Evolutionary conservation across 495 filamentous ascomycete species (phyloP).

Genomic region (Pseudevernia furfuracea): DNA sequence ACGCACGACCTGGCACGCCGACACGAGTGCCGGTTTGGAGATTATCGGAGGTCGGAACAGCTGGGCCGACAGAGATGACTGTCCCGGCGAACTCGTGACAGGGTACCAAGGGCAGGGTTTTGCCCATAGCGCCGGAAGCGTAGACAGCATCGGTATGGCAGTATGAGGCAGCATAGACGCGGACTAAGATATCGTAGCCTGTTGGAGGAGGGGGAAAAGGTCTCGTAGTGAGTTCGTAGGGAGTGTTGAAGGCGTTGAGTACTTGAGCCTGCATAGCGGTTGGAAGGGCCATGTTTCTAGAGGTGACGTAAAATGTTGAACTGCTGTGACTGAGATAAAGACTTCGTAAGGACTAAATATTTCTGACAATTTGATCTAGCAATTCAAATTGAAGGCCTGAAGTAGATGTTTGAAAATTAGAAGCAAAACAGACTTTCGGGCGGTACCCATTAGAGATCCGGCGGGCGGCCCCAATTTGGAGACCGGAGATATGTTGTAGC

Average conservation of each 20-base stretch:
- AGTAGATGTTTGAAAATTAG: too few species aligned
- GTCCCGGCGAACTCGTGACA: conserved; percentile 10
- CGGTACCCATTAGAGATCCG: too few species aligned
- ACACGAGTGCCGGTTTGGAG: conserved; percentile 1
- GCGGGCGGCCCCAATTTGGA: too few species aligned
- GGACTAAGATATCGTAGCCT: background rate
- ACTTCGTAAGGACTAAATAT: too few species aligned
- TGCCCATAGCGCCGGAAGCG: conserved; percentile 3
- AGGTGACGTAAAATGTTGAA: too few species aligned
- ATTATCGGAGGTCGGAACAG: background rate
- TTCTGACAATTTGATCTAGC: too few species aligned
- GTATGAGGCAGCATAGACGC: background rate
- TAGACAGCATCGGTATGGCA: conserved; percentile 12
- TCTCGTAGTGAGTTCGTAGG: background rate
- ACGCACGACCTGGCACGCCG: conserved; percentile 1
- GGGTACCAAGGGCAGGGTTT: background rate
- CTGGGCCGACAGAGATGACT: background rate
- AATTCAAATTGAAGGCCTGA: too few species aligned
- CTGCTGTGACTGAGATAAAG: too few species aligned
- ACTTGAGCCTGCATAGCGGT: conserved; percentile 9
- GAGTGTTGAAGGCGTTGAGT: conserved; percentile 2
- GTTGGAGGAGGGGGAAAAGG: background rate
- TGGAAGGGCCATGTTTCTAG: background rate
- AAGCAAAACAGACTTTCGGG: too few species aligned
- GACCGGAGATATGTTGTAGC: too few species aligned